Evolutionary conservation across 2,329 filamentous ascomycete species (phyloP).

Genomic region (Aspergillus tubingensis): DNA sequence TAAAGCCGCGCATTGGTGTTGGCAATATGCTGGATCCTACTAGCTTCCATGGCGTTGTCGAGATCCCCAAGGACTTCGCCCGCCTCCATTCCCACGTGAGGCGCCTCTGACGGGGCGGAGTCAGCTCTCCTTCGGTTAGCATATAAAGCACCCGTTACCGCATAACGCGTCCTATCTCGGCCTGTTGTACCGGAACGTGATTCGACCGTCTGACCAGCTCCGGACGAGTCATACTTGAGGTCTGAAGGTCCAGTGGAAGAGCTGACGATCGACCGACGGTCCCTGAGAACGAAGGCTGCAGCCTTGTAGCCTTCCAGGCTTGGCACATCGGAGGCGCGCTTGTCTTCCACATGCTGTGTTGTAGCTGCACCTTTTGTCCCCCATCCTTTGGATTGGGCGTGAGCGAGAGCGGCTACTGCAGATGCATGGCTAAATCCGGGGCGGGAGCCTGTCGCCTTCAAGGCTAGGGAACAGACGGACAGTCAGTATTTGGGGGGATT

Average conservation of each 20-base stretch:
- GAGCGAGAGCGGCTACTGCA: constrained; percentile 74
- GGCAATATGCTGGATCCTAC: constrained; percentile 64
- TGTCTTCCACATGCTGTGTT: constrained; percentile 59
- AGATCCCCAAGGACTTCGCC: constrained; percentile 54
- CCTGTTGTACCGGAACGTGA: constrained; percentile 44
- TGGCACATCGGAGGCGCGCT: constrained; percentile 52
- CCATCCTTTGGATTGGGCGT: constrained; percentile 68
- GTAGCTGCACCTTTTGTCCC: constrained; percentile 59
- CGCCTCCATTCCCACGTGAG: constrained; percentile 68
- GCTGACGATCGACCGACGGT: constrained; percentile 24
- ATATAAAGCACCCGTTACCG: constrained; percentile 76
- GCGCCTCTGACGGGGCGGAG: constrained; percentile 64
- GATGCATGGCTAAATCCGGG: constrained; percentile 60
- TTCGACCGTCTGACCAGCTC: constrained; percentile 68
- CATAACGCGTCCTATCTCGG: constrained; percentile 67
- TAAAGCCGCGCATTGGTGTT: constrained; percentile 76
- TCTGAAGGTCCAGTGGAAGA: constrained; percentile 15
- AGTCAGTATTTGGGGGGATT: neutral
- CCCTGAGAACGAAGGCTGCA: constrained; percentile 62
- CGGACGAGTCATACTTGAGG: constrained; percentile 50
- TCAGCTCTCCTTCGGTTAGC: constrained; percentile 62
- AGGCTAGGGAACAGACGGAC: constrained; percentile 17
- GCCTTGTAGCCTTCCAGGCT: constrained; percentile 71
- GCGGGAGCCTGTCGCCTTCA: constrained; percentile 55
- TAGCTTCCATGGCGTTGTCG: constrained; percentile 53